Evolutionary conservation across 2,329 filamentous ascomycete species (phyloP), one percentile per base, ranked within the genome.

Genomic region (Talaromyces verruculosus): DNA sequence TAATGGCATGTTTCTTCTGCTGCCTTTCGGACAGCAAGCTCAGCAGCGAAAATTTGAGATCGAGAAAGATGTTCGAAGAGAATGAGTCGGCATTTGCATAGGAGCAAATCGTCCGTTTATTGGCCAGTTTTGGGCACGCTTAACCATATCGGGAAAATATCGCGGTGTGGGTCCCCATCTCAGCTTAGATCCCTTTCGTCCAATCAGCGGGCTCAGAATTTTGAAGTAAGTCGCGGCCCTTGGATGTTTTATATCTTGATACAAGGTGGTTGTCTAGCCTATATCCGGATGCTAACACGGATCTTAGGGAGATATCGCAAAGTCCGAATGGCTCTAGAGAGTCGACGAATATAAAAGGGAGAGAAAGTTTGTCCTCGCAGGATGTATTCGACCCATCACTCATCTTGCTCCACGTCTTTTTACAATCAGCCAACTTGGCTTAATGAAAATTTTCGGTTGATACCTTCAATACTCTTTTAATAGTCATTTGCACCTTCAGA

Each of bases 261-360:
- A 53, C 28, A 53, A 28, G 22, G 6, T 30, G 22, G 6, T 30
- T 28, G 13, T 53, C 17, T 30, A 35, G 2, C 28, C 5, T 55
- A 35, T 55, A 33, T 22, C 17, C 33, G 30, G n/a, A 17, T 37
- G 11, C n/a, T 25, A 3, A 10, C 15, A 43, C 47, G 61, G 61
- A 33, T 13, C 19, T 63, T 63, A 33, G 22, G 61, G 47, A 63
- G 47, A 55, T 63, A 43, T 43, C 8, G 2, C 39, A 53, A 63
- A 55, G 8, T 55, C 61, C 61, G 61, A 25, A 35, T 7, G 15
- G 13, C 11, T 4, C 3, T 49, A 13, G n/a, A 22, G 7, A 55
- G 4, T 19, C 6, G 22, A 22, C 3, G 4, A 5, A 15, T 55
- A 63, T 63, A 55, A 53, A 55, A 53, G 19, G 35, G 35, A 30